A percentile compares a stretch with the other conserved stretches of the same genome.
phyloP scores from a whole-genome alignment of 2,329 filamentous ascomycete species.

The Claviceps sp. region DNA sequence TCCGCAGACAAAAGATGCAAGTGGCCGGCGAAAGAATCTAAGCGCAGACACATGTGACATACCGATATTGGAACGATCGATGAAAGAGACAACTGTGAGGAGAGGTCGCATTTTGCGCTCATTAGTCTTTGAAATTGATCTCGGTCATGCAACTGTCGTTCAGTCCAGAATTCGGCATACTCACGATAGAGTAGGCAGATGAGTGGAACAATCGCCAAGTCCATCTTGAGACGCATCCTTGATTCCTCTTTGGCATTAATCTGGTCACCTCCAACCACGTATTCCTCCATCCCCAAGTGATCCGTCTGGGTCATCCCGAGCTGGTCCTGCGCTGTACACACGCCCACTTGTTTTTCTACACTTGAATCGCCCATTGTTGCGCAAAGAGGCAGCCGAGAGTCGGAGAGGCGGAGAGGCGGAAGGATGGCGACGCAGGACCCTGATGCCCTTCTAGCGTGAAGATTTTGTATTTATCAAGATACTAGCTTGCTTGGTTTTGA shows the following conservation, averaged over 20 bases:
- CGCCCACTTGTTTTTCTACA: neutral
- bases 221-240: conserved; percentile 47
- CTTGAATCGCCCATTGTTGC: neutral
- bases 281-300: neutral
- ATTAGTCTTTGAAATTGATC: neutral
- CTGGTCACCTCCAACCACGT: conserved; percentile 17
- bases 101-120: neutral
- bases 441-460: neutral
- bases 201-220: conserved; percentile 49
- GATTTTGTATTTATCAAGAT: neutral
- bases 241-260: conserved; percentile 39
- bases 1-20: neutral
- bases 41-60: conserved; percentile 9
- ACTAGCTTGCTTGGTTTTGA: too few relatives aligned
- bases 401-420: neutral
- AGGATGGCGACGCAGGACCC: neutral
- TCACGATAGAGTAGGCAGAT: conserved; percentile 44
- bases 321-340: neutral
- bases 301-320: neutral
- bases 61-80: conserved; percentile 56
- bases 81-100: conserved; percentile 28
- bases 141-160: neutral
- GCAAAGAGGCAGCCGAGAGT: neutral
- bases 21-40: neutral
- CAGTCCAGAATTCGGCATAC: conserved; percentile 14